Base-by-base conservation (phyloP, 345 rosid genomes). In the Brassica nigra region DNA sequence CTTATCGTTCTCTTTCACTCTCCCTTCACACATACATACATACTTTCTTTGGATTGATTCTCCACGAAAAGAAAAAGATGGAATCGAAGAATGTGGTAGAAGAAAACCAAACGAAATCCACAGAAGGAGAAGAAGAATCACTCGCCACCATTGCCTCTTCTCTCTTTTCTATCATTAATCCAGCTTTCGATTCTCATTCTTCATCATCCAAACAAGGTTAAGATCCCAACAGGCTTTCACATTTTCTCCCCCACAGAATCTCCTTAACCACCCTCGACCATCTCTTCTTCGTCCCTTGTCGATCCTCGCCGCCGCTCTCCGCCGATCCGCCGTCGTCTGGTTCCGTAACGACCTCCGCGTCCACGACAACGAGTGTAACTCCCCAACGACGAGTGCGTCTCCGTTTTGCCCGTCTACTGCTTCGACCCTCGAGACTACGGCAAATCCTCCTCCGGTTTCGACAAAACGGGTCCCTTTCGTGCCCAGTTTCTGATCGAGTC, bases 351-450 rank as follows among this genome's bases (percentile, higher is more conserved):
- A 96, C 87, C 85, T 96, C 61, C 97, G 99, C 12, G 91, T 92
- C 68, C 91, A 92, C 59, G 99, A 96, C 85, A 96, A 96, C 67
- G 98, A 93, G 74, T 90, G 88, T 78, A 86, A 67, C 83, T 68
- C 97, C 1, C 98, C 76, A 88, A 87, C 80, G 85, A 89, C 4
- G 99, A 96, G 75, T 90, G 92, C 71, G 55, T 92, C 82, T 96
- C 99, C 18, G 91, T 93, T 63, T 81, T 96, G 63, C 97, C 95
- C 1, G 99, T 96, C 23, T 96, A 90, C 77, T 96, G 99, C 84
- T 96, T 96, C 74, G 99, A 96, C 85, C 97, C 99, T 5, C 66
- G 95, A 64, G 99, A 93, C 58, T 93, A 96, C 67, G 97, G 95
- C 0, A 92, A 92, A 78, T 93, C 99, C 39, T 85, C 92, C 0